phyloP scores from a whole-genome alignment of 345 rosid species.

The Corymbia maculata region DNA sequence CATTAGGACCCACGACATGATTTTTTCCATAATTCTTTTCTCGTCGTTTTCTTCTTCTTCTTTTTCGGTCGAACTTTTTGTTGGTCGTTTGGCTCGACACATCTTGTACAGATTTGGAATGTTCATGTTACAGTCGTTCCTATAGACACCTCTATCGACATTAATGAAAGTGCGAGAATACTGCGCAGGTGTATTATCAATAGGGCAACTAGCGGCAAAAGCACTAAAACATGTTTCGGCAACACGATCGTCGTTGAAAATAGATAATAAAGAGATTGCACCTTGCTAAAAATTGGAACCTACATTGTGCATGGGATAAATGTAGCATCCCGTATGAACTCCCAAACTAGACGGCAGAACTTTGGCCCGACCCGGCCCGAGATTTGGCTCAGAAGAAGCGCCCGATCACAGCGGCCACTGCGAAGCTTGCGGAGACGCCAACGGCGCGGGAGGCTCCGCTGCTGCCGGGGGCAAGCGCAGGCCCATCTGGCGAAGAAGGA shows the following conservation, averaged over 20 bases:
- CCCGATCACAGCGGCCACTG: not conserved
- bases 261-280: not conserved
- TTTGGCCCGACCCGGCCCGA: not conserved
- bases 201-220: not conserved
- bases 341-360: not conserved
- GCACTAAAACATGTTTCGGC: not conserved
- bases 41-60: not conserved
- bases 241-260: not conserved
- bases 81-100: not conserved
- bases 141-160: not conserved
- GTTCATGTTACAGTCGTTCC: not conserved
- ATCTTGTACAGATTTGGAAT: not conserved
- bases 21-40: not conserved
- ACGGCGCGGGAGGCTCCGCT: not conserved
- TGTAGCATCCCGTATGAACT: not conserved
- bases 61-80: too few species aligned
- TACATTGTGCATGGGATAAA: not conserved
- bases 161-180: not conserved
- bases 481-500: not conserved
- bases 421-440: not conserved
- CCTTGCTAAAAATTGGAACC: not conserved
- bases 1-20: not conserved
- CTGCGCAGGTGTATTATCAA: not conserved
- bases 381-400: not conserved
- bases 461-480: not conserved